Conservation (phyloP, 75 land plant species). For the Selaginella tamariscina region DNA sequence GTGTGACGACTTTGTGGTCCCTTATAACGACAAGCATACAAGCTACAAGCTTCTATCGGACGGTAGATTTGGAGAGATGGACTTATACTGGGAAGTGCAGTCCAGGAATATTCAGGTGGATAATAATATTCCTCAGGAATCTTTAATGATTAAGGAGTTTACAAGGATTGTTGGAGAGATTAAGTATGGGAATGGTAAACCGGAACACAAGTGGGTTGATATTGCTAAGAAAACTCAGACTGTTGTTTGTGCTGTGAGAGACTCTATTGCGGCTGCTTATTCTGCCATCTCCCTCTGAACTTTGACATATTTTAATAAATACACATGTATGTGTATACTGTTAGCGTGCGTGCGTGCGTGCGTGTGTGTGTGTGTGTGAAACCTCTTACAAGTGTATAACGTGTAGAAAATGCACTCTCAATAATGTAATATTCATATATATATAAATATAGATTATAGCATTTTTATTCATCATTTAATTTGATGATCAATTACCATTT, state of each 20-base stretch:
- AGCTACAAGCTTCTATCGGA: slow-evolving; percentile 16
- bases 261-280: slow-evolving; percentile 41
- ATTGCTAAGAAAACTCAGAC: slow-evolving; percentile 54
- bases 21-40: slow-evolving; percentile 27
- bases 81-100: slow-evolving; percentile 29
- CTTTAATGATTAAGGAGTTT: slow-evolving; percentile 60
- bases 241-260: slow-evolving; percentile 53
- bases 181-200: slow-evolving; percentile 20
- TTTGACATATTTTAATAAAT: too few relatives aligned
- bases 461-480: too few relatives aligned
- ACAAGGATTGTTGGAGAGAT: slow-evolving; percentile 36
- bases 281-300: slow-evolving; percentile 13
- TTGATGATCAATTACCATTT: too few relatives aligned
- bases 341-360: too few relatives aligned
- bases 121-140: slow-evolving; percentile 56
- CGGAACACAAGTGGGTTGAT: slow-evolving; percentile 43
- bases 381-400: too few relatives aligned
- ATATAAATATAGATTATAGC: too few relatives aligned
- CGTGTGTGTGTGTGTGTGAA: too few relatives aligned
- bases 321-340: too few relatives aligned
- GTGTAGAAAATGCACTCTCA: too few relatives aligned
- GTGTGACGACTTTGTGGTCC: slow-evolving; percentile 54
- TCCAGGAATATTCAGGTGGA: slow-evolving; percentile 34
- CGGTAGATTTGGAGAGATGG: slow-evolving; percentile 4
- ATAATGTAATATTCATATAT: too few relatives aligned